These are phyloP conservation scores for Picea abies DNA, from an alignment of 83 land plant genomes.

Conservation along the genomic window DNA sequence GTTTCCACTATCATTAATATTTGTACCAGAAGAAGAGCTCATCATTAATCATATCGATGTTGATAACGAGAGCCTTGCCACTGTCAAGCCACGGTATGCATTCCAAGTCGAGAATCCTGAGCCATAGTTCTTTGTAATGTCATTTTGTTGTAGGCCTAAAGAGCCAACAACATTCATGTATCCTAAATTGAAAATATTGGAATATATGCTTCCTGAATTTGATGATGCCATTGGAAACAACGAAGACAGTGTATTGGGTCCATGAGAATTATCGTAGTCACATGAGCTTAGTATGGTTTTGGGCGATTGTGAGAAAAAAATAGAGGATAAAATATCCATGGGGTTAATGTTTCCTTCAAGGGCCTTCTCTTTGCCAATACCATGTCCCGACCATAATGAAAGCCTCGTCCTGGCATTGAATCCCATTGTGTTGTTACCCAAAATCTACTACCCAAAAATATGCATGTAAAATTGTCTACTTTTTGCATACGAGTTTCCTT, in stretches of 20 bases:
- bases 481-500: too few species aligned
- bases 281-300: not conserved
- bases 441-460: too few species aligned
- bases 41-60: constrained; percentile 10
- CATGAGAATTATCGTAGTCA: constrained; percentile 1
- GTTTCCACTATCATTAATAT: not conserved
- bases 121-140: not conserved
- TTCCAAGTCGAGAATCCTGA: not conserved
- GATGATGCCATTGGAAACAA: not conserved
- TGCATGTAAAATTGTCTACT: too few species aligned
- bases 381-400: constrained; percentile 7
- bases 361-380: not conserved
- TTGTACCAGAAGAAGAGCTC: constrained; percentile 7
- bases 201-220: constrained; percentile 2
- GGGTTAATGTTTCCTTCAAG: not conserved
- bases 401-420: not conserved
- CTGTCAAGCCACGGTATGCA: not conserved
- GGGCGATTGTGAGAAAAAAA: not conserved
- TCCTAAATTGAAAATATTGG: not conserved
- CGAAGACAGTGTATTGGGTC: constrained; percentile 3
- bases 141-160: not conserved
- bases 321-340: not conserved
- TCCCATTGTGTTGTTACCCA: not conserved
- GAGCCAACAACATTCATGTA: not conserved
- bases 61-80: constrained; percentile 7